Evolutionary conservation across 2,329 filamentous ascomycete genomes (phyloP), one percentile per base, ranked within the genome.

Genomic region (Neocucurbitaria cava): DNA sequence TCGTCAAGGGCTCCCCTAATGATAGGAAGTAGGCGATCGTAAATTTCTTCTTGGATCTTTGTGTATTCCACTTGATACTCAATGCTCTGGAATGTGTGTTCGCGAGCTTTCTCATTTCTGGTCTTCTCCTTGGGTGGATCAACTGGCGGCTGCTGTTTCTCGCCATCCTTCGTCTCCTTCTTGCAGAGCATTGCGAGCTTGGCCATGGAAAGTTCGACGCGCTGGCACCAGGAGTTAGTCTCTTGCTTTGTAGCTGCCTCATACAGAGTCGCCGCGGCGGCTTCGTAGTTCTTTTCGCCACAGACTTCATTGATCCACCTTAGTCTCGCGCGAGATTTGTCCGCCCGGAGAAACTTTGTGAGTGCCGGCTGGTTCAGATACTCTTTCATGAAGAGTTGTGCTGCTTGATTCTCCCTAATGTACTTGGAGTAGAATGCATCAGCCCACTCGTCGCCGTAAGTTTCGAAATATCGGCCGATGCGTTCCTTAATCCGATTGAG

Each of bases 231-330:
- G 3, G 95, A 78, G 65, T 93, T 89, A 47, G 86, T 84, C 73
- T 97, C 93, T 49, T 87, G 85, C 45, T 83, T 82, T 18, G 88
- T 79, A 0, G 91, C 92, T 18, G 93, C 82, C 7, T 85, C 80
- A 39, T 90, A 80, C 42, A 99, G 82, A 0, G 88, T 89, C 38
- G 86, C 79, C 5, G 89, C 88, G 10, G 94, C 93, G 51, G 86
- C 84, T 11, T 85, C 81, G 59, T 92, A 92, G 65, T 96, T 87
- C 54, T 87, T 83, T 70, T 95, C 90, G 21, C 85, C 83, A 56
- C 87, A 82, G 7, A 98, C 84, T 71, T 98, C 93, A 72, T 99
- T 96, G 78, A 99, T 96, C 95, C 95, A 99, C 44, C 89, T 88
- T 40, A 99, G 82, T 66, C 91, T 91, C 24, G 89, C 88, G 58